Conservation (phyloP, 2,329 filamentous ascomycete genomes). For the Cladophialophora bantiana region DNA sequence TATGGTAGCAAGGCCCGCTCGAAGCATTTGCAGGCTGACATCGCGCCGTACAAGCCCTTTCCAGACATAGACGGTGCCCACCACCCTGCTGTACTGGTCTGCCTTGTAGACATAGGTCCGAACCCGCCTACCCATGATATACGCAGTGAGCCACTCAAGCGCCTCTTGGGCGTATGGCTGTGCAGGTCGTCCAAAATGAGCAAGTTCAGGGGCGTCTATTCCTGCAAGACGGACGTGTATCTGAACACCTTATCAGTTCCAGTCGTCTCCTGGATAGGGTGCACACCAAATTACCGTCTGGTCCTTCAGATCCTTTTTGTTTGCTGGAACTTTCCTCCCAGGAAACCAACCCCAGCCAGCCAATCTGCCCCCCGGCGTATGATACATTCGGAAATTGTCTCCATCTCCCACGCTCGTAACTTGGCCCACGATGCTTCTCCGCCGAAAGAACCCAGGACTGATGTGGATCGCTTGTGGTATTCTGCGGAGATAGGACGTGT, state of each 20-base stretch:
- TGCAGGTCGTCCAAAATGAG: conserved; percentile 87
- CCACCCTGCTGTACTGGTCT: conserved; percentile 91
- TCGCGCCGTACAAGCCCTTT: conserved; percentile 73
- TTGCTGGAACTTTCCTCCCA: conserved; percentile 72
- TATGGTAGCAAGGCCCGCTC: conserved; percentile 81
- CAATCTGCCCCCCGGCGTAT: conserved; percentile 88
- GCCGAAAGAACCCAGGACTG: conserved; percentile 71
- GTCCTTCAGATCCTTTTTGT: conserved; percentile 72
- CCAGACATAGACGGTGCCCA: conserved; percentile 78
- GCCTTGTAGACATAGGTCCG: conserved; percentile 81
- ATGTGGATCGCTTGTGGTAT: conserved; percentile 81
- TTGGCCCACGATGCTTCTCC: conserved; percentile 78
- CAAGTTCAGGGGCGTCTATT: conserved; percentile 88
- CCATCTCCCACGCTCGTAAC: conserved; percentile 97
- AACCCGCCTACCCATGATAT: conserved; percentile 75
- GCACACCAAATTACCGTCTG: conserved; percentile 70
- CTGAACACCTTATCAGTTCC: conserved; percentile 44
- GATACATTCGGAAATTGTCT: conserved; percentile 92
- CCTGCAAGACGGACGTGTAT: conserved; percentile 90
- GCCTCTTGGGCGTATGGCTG: conserved; percentile 87
- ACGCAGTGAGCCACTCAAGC: conserved; percentile 76
- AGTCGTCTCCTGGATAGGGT: background rate
- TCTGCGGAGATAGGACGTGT: conserved; percentile 72
- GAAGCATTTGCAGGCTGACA: conserved; percentile 89
- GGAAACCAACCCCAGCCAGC: conserved; percentile 92